phyloP scores from a whole-genome alignment of 2,329 filamentous ascomycete genomes.

The Epichloe glyceriae region DNA sequence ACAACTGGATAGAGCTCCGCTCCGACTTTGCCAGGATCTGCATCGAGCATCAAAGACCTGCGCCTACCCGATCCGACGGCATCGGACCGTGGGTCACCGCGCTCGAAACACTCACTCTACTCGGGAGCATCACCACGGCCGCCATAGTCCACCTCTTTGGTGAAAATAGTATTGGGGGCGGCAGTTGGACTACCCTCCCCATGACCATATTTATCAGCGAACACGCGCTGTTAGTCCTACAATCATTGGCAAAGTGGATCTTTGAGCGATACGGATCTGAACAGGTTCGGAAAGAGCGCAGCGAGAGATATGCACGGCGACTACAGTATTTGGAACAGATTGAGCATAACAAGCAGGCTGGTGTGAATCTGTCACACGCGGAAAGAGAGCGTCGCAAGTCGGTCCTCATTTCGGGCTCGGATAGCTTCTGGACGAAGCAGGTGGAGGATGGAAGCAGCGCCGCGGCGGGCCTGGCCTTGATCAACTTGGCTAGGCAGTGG shows the following conservation, averaged over 20 bases:
- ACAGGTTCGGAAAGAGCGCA: constrained; percentile 26
- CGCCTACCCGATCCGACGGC: constrained; percentile 54
- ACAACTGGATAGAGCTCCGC: constrained; percentile 67
- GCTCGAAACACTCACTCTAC: constrained; percentile 55
- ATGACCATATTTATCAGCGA: constrained; percentile 62
- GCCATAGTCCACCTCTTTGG: constrained; percentile 65
- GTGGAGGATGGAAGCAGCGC: constrained; percentile 25
- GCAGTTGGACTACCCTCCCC: constrained; percentile 53
- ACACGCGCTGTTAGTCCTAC: constrained; percentile 54
- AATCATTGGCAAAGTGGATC: constrained; percentile 25
- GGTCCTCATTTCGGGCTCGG: constrained; percentile 18
- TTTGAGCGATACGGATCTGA: constrained; percentile 27
- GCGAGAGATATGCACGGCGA: constrained; percentile 24
- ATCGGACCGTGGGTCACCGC: constrained; percentile 63
- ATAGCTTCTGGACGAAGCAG: constrained; percentile 30
- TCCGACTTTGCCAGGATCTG: constrained; percentile 69
- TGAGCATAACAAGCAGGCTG: constrained; percentile 23
- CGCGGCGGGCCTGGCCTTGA: constrained; percentile 20
- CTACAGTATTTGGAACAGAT: constrained; percentile 26
- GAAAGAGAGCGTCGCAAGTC: constrained; percentile 27
- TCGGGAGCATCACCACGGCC: constrained; percentile 59
- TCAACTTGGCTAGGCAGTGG: constrained; percentile 17
- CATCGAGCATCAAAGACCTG: constrained; percentile 58
- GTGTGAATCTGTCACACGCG: constrained; percentile 19
- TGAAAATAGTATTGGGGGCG: constrained; percentile 35